A percentile compares a stretch with the other conserved stretches of the same genome.
These are phyloP conservation scores for Lineolata rhizophorae DNA, from an alignment of 495 filamentous ascomycete genomes.

Conservation along the genomic window DNA sequence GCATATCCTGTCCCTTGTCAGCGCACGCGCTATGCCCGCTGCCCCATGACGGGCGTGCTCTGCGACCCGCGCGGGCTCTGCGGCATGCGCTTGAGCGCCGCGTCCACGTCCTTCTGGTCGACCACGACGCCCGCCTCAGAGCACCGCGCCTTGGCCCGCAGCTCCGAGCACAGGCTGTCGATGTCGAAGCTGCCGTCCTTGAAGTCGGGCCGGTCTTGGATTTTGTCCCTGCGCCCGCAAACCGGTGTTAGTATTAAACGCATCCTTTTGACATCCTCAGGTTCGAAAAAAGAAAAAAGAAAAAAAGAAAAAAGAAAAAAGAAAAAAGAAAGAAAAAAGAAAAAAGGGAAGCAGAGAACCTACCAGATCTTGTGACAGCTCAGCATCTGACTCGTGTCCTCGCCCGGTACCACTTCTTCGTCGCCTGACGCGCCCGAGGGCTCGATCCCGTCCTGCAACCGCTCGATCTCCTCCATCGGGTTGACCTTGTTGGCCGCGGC, in stretches of 20 bases:
- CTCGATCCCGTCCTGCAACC: constrained; percentile 40
- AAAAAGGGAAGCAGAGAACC: constrained; percentile 7
- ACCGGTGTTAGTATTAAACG: too few relatives aligned
- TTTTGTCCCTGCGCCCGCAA: constrained; percentile 83
- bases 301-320: too few relatives aligned
- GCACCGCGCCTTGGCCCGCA: constrained; percentile 93
- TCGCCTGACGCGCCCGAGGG: too few relatives aligned
- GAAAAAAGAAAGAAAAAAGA: too few relatives aligned
- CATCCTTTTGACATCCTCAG: too few relatives aligned
- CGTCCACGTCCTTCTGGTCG: constrained; percentile 67
- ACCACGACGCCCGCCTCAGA: constrained; percentile 85
- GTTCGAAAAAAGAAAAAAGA: too few relatives aligned
- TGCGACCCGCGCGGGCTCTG: too few relatives aligned
- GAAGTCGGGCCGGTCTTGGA: constrained; percentile 71
- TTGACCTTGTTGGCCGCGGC: constrained; percentile 34
- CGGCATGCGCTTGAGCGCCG: constrained; percentile 15
- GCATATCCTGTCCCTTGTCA: too few relatives aligned
- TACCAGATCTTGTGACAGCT: constrained; percentile 90
- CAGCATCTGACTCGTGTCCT: constrained; percentile 43
- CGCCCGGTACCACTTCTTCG: constrained; percentile 37
- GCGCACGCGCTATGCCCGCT: too few relatives aligned
- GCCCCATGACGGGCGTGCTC: too few relatives aligned
- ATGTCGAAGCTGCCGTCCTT: constrained; percentile 78
- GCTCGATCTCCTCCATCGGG: constrained; percentile 52
- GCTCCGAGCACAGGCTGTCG: constrained; percentile 74